Percentiles rank a stretch among this genome's conserved stretches.
These are phyloP conservation scores for Hamigera avellanea DNA, from an alignment of 495 filamentous ascomycete species.

Conservation along the genomic window DNA sequence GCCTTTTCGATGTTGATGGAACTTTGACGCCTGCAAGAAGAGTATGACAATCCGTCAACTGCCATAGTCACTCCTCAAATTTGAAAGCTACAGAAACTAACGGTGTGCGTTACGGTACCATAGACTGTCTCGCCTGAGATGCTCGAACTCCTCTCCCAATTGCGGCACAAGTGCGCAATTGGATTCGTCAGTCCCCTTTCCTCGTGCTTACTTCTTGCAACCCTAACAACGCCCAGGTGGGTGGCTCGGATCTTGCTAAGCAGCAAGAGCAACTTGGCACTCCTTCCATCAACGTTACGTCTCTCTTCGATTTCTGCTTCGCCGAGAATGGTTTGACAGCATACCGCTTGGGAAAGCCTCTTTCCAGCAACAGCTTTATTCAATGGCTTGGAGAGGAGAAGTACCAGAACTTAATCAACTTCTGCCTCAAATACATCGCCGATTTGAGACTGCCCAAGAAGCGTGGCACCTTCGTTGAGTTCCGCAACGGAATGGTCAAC, in stretches of 20 bases:
- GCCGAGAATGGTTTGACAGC: slow-evolving; percentile 90
- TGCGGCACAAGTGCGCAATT: slow-evolving; percentile 84
- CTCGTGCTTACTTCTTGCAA: neutral
- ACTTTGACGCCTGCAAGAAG: slow-evolving; percentile 71
- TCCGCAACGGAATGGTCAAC: slow-evolving; percentile 95
- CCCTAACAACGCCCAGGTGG: slow-evolving; percentile 34
- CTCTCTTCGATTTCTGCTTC: slow-evolving; percentile 94
- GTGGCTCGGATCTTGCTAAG: slow-evolving; percentile 77
- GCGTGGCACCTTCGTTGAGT: slow-evolving; percentile 94
- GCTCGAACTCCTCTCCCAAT: slow-evolving; percentile 61
- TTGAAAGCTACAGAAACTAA: neutral
- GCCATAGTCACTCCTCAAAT: neutral
- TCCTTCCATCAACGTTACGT: slow-evolving; percentile 47
- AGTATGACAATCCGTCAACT: slow-evolving; percentile 31
- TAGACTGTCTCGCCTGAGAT: slow-evolving; percentile 65
- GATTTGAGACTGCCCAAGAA: slow-evolving; percentile 77
- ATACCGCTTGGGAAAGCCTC: slow-evolving; percentile 62
- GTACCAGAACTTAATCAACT: slow-evolving; percentile 81
- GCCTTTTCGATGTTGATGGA: slow-evolving; percentile 86
- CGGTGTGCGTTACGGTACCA: neutral
- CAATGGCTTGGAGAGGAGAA: slow-evolving; percentile 81
- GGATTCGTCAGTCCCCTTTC: slow-evolving; percentile 49
- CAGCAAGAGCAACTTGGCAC: slow-evolving; percentile 91
- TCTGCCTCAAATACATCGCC: slow-evolving; percentile 79
- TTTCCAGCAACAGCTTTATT: slow-evolving; percentile 77